Base-by-base conservation (phyloP, 2,329 filamentous ascomycete genomes). In the Diaporthe citriasiana region DNA sequence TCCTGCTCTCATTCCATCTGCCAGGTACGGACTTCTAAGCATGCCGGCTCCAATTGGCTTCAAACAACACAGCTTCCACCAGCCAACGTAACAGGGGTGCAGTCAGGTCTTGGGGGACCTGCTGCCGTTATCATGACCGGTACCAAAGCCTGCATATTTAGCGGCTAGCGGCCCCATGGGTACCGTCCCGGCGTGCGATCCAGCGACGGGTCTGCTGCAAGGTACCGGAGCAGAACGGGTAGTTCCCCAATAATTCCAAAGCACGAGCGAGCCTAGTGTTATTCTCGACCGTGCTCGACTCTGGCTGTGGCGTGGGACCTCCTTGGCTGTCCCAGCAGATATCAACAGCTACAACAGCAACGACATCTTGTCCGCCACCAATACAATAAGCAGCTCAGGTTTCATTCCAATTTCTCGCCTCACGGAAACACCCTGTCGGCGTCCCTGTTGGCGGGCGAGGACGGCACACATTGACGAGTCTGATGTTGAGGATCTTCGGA, bases 391-490 rank as follows among this genome's bases (percentile, higher is more conserved):
- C 45, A 66, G 63, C 63, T n/a, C 63, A 66, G 47, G 63, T 66
- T 25, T 66, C 63, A 51, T 51, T 66, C 22, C 63, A 51, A 66
- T 66, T 22, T 66, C 30, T 47, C 25, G 47, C 30, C 15, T 22
- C 50, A 19, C 63, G 45, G 27, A 27, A 40, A 38, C 45, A 66
- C 33, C 60, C 63, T 66, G n/a, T 53, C 42, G 68, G 51, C 30
- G 51, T 51, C 33, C 60, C 63, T 66, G n/a, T 53, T 30, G 68
- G 51, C 30, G 51, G n/a, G 51, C 19, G 17, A 57, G 66, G 33
- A 70, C 50, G 51, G 51, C 68, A 35, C 68, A 35, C 68, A 70
- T 70, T 57, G 68, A 70, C 63, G 63, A 66, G 63, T 51, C 63
- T 66, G 63, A 66, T 66, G 69, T 27, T 47, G 25, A 30, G 55